Percentiles rank a stretch among this genome's conserved stretches.
phyloP scores from a whole-genome alignment of 441 rosid genomes.

The Erysimum cheiri region DNA sequence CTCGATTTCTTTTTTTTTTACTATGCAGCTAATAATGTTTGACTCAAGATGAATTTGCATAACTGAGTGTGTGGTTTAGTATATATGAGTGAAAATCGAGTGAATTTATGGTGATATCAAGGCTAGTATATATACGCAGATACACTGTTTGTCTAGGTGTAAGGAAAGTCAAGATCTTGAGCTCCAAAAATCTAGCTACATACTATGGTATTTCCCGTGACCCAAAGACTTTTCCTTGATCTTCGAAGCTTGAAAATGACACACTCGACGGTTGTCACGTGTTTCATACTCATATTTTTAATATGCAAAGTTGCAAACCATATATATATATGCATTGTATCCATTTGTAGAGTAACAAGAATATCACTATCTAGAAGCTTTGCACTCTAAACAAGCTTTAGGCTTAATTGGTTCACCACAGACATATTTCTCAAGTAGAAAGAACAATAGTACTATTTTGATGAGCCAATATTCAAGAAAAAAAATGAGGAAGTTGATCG shows the following conservation, averaged over 20 bases:
- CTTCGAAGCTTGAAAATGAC: constrained; percentile 37
- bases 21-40: background rate
- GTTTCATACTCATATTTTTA: constrained; percentile 27
- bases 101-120: background rate
- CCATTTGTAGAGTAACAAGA: constrained; percentile 20
- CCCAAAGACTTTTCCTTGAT: constrained; percentile 38
- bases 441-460: constrained; percentile 1
- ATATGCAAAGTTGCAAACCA: constrained; percentile 8
- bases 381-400: constrained; percentile 16
- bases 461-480: background rate
- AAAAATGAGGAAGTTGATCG: background rate
- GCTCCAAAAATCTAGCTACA: constrained; percentile 41
- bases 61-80: background rate
- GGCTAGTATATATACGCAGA: background rate
- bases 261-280: constrained; percentile 39
- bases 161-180: constrained; percentile 42
- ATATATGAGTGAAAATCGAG: background rate
- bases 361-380: constrained; percentile 14
- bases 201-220: constrained; percentile 45
- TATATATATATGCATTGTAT: background rate
- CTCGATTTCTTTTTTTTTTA: background rate
- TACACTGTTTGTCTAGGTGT: constrained; percentile 7
- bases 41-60: background rate
- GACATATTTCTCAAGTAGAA: constrained; percentile 8
- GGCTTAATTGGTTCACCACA: constrained; percentile 16